Percentiles rank a stretch among this genome's conserved stretches.
phyloP scores from a whole-genome alignment of 768 basidiomycete genomes.

The Tylopilus balloui region DNA sequence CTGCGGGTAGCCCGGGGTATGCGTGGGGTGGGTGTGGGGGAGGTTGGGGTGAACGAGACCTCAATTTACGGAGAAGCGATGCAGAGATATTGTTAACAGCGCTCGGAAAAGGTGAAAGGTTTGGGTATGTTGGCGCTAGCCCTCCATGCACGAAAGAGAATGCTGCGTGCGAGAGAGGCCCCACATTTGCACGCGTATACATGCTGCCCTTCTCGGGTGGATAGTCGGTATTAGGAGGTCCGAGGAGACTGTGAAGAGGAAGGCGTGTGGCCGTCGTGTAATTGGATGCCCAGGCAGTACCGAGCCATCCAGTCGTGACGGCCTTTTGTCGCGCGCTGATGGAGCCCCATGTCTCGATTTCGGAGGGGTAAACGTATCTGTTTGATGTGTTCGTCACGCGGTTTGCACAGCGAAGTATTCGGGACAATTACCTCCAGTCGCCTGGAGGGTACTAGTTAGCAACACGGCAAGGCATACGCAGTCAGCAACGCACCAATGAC shows the following conservation, averaged over 20 bases:
- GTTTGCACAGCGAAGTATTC: neutral
- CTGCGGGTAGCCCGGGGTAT: slow-evolving; percentile 67
- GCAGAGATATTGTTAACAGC: slow-evolving; percentile 73
- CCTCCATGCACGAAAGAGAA: slow-evolving; percentile 95
- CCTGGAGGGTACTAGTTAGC: slow-evolving; percentile 38
- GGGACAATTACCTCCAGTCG: slow-evolving; percentile 69
- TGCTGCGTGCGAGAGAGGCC: slow-evolving; percentile 69
- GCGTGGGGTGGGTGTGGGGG: slow-evolving; percentile 76
- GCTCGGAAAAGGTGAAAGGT: slow-evolving; percentile 78
- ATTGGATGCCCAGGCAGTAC: slow-evolving; percentile 78
- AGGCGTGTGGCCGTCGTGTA: slow-evolving; percentile 80
- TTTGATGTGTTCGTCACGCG: slow-evolving; percentile 5
- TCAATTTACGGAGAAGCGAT: slow-evolving; percentile 67
- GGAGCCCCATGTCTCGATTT: slow-evolving; percentile 79
- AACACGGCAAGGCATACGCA: slow-evolving; percentile 1
- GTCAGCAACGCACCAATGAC: slow-evolving; percentile 51
- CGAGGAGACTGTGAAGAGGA: slow-evolving; percentile 69
- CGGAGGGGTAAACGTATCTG: slow-evolving; percentile 81
- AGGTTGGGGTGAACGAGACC: slow-evolving; percentile 58
- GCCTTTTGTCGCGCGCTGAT: slow-evolving; percentile 67
- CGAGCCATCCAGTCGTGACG: slow-evolving; percentile 72
- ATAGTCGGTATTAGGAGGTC: slow-evolving; percentile 61
- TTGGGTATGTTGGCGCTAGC: slow-evolving; percentile 68
- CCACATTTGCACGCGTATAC: slow-evolving; percentile 31
- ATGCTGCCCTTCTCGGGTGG: slow-evolving; percentile 35